phyloP scores from a whole-genome alignment of 2,329 filamentous ascomycete species.

The Neopestalotiopsis sp. region DNA sequence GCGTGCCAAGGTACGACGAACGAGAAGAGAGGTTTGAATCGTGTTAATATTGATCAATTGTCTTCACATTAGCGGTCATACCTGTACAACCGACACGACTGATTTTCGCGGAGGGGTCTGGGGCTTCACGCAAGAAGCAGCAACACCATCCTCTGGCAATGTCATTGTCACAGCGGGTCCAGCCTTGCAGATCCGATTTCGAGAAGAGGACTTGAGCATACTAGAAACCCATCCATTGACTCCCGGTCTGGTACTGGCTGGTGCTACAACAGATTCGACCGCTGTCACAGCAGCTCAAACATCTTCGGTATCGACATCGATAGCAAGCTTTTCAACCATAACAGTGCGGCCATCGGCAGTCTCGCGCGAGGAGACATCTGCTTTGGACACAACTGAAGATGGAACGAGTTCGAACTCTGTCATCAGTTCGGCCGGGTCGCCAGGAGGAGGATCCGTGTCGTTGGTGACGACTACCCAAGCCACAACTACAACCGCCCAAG shows the following conservation, averaged over 20 bases:
- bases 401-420: neutral
- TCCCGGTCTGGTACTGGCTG: constrained; percentile 33
- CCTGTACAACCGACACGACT: constrained; percentile 45
- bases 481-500: neutral
- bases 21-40: neutral
- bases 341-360: neutral
- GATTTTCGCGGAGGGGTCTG: constrained; percentile 45
- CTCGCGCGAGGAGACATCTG: neutral
- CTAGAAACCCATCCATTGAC: constrained; percentile 44
- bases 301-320: neutral
- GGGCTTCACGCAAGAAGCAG: constrained; percentile 33
- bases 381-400: neutral
- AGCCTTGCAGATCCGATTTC: constrained; percentile 44
- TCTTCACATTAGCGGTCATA: constrained; percentile 34
- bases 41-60: neutral
- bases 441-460: neutral
- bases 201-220: constrained; percentile 36
- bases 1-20: constrained; percentile 34
- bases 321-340: neutral
- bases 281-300: neutral
- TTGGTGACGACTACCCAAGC: neutral
- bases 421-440: neutral
- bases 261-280: neutral
- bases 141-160: constrained; percentile 22
- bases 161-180: constrained; percentile 38